Percentiles rank a stretch among this genome's conserved stretches.
Evolutionary conservation across 148 eudicot species (phyloP).

Genomic region (Arbutus unedo): DNA sequence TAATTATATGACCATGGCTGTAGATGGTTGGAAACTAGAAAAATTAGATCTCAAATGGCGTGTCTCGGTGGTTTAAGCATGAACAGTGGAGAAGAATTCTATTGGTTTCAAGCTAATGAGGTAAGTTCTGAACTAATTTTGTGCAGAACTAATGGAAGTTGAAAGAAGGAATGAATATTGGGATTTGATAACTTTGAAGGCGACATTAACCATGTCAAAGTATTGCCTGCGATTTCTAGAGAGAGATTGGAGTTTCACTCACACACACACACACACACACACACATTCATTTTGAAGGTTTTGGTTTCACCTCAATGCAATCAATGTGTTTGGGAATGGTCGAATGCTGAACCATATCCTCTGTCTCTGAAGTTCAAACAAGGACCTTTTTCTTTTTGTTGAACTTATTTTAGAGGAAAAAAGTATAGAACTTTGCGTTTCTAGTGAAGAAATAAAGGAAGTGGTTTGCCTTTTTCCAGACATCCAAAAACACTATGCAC

Average conservation of each 20-base stretch:
- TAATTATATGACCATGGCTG: no score
- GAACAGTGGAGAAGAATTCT: no score
- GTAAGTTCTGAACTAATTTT: no score
- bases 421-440: neutral
- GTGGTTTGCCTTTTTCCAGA: neutral
- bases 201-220: neutral
- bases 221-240: neutral
- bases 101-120: no score
- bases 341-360: neutral
- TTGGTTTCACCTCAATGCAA: neutral
- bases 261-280: no score
- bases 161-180: neutral
- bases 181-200: neutral
- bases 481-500: neutral
- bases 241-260: neutral
- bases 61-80: no score
- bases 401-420: neutral
- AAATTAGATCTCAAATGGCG: no score
- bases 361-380: neutral
- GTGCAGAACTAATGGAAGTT: neutral
- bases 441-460: neutral
- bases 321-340: neutral
- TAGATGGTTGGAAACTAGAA: no score
- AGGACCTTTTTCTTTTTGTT: neutral
- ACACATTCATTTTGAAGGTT: neutral